Base-by-base conservation (phyloP, 1,139 yeast genomes). In the Protomyces inundatus region DNA sequence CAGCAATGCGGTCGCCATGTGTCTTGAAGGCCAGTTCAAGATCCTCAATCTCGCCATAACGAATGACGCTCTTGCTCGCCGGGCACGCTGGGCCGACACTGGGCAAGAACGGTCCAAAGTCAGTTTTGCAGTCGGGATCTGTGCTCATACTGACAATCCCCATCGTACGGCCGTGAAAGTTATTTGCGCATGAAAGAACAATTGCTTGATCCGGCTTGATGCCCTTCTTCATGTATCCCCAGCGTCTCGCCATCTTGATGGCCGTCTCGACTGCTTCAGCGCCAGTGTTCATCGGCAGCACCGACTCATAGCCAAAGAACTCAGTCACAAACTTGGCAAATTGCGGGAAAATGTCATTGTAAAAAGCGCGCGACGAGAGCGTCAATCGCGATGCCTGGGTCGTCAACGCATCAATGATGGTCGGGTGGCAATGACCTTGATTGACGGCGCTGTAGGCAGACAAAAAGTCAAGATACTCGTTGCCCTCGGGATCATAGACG, bases 401-500 rank as follows among this genome's bases (percentile, higher is more conserved):
- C 59, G 85, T 81, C 67, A 93, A 81, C 1, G 98, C 98, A 56
- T 77, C 81, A 67, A 93, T 81, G 74, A 91, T 91, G 77, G 88
- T 86, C 66, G 98, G 98, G 75, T 91, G 98, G 77, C 97, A 91
- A 76, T 91, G 98, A 66, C 98, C 98, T 77, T 93, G 98, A 79
- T 93, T 93, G 50, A 93, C 97, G 10, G 98, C 98, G 46, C 97
- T 90, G 77, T 91, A 91, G 6, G 98, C 69, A 5, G 68, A 68
- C 9, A 68, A 55, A 39, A 68, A 67, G 61, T 68, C 69, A 33
- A 68, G 65, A 69, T 75, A 76, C 67, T 76, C 86, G 67, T 54
- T 56, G n/a, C 97, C 97, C 77, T 91, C 98, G 10, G 98, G 97
- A 74, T 93, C 98, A 97, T 97, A 91, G 45, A 93, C 97, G 69